Percentiles rank a stretch among this genome's conserved stretches.
phyloP scores from a whole-genome alignment of 1,284 basidiomycete genomes.

The Malassezia vespertilionis region DNA sequence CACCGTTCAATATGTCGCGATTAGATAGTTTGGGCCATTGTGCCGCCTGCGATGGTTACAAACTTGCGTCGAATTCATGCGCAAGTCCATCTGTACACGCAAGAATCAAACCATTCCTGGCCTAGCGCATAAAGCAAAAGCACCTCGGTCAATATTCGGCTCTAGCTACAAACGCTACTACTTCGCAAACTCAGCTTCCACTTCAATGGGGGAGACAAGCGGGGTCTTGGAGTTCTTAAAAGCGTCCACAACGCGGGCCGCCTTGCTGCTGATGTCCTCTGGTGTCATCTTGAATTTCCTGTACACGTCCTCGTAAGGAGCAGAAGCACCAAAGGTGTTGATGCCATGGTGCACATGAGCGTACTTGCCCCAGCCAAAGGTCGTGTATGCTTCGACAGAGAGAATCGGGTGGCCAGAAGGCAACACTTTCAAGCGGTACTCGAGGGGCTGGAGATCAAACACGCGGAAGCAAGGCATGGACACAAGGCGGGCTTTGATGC shows the following conservation, averaged over 20 bases:
- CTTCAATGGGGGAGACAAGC: conserved; percentile 62
- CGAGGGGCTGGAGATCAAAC: conserved; percentile 70
- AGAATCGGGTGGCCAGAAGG: conserved; percentile 78
- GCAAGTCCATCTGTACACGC: too few species aligned
- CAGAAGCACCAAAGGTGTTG: conserved; percentile 60
- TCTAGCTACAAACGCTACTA: too few species aligned
- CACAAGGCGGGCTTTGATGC: conserved; percentile 68
- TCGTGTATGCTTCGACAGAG: conserved; percentile 68
- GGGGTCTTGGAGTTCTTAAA: conserved; percentile 69
- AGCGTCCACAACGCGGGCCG: conserved; percentile 74
- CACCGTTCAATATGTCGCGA: too few species aligned
- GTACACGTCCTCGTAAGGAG: conserved; percentile 77
- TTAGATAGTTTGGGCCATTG: too few species aligned
- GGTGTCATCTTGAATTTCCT: conserved; percentile 47
- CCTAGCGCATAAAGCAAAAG: too few species aligned
- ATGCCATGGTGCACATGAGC: conserved; percentile 41
- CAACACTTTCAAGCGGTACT: conserved; percentile 72
- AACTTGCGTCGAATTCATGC: too few species aligned
- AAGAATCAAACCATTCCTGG: too few species aligned
- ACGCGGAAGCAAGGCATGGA: conserved; percentile 79
- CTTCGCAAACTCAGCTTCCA: conserved; percentile 19
- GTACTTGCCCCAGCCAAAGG: conserved; percentile 45
- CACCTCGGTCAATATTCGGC: neutral
- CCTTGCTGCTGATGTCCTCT: conserved; percentile 63
- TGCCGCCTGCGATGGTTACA: too few species aligned